Conservation (phyloP, 306 rosid genomes). For the Abrus pulchellus region DNA sequence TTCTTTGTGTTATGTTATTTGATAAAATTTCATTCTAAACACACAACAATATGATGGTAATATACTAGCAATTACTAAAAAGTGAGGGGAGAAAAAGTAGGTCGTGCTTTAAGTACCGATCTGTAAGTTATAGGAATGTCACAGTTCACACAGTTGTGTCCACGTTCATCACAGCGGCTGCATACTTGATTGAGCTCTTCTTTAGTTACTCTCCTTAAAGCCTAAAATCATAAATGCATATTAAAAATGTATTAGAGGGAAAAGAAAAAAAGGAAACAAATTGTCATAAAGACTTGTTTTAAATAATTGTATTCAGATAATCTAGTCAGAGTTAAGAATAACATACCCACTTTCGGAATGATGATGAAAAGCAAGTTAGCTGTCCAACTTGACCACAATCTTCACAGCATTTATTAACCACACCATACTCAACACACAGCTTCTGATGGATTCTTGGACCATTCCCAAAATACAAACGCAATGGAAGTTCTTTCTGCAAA, state of each 20-base stretch:
- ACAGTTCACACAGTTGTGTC: constrained; percentile 13
- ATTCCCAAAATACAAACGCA: constrained; percentile 38
- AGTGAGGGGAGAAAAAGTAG: background rate
- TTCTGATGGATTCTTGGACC: constrained; percentile 29
- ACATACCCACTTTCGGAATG: constrained; percentile 44
- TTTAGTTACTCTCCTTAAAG: constrained; percentile 23
- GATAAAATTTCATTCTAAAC: background rate
- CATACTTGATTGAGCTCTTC: constrained; percentile 29
- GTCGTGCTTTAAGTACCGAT: constrained; percentile 12
- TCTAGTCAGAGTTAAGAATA: background rate
- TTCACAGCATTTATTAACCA: background rate
- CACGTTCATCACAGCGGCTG: background rate
- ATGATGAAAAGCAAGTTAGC: constrained; percentile 32
- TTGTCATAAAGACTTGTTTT: background rate
- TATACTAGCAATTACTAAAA: background rate
- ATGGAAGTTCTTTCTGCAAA: constrained; percentile 19
- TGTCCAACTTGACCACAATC: constrained; percentile 36
- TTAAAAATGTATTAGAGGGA: background rate
- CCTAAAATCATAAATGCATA: constrained; percentile 27
- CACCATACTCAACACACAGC: background rate
- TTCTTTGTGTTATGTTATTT: background rate
- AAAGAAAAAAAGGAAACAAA: background rate
- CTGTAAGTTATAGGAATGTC: background rate
- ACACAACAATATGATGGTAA: background rate
- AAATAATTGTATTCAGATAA: background rate